These are phyloP conservation scores for Epichloe gansuensis DNA, from an alignment of 2,329 filamentous ascomycete genomes.

Conservation along the genomic window DNA sequence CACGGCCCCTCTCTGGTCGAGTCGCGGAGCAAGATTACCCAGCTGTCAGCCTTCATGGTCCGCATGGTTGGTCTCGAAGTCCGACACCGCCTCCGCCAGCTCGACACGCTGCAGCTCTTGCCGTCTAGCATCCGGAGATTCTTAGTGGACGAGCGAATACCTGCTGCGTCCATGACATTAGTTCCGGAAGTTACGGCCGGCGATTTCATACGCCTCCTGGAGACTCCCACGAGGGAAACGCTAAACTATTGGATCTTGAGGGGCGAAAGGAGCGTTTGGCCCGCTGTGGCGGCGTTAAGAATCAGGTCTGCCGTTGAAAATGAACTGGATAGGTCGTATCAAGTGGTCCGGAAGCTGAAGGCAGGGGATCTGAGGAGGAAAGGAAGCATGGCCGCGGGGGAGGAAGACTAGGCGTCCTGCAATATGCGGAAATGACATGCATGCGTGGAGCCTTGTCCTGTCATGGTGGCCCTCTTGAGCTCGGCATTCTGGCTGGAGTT, in stretches of 20 bases:
- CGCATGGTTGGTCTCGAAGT: slow-evolving; percentile 64
- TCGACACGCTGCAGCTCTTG: slow-evolving; percentile 64
- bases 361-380: slow-evolving; percentile 37
- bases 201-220: slow-evolving; percentile 70
- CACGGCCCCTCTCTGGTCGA: slow-evolving; percentile 56
- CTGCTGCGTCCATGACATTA: slow-evolving; percentile 64
- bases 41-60: slow-evolving; percentile 44
- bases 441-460: too few relatives aligned
- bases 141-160: slow-evolving; percentile 70
- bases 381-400: slow-evolving; percentile 23
- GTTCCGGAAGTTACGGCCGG: slow-evolving; percentile 62
- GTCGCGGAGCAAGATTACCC: slow-evolving; percentile 45
- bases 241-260: slow-evolving; percentile 75
- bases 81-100: slow-evolving; percentile 66
- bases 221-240: slow-evolving; percentile 63
- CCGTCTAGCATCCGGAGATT: slow-evolving; percentile 60
- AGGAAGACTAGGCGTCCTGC: slow-evolving; percentile 6
- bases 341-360: slow-evolving; percentile 55
- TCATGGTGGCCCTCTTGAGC: too few relatives aligned
- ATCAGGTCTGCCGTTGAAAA: slow-evolving; percentile 77
- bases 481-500: background rate
- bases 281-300: slow-evolving; percentile 67
- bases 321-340: slow-evolving; percentile 76
- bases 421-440: background rate
- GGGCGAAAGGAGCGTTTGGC: slow-evolving; percentile 85